Evolutionary conservation across 129 eudicot genomes (phyloP).

Genomic region (Artemisia argyi): DNA sequence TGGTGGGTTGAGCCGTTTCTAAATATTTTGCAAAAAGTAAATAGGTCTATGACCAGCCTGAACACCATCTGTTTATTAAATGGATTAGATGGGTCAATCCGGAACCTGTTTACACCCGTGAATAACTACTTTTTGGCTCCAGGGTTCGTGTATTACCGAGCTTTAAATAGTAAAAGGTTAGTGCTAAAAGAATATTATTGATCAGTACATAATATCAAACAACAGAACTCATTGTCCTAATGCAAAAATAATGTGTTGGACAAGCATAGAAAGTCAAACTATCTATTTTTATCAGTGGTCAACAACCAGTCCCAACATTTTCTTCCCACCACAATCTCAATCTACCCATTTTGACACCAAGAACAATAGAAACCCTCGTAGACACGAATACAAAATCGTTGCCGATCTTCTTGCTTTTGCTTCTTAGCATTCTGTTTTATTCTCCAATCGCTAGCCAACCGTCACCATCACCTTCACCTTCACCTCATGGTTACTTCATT

Average conservation of each 20-base stretch:
- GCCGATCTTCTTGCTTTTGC: constrained; percentile 58
- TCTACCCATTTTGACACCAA: background rate
- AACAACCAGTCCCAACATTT: background rate
- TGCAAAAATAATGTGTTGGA: background rate
- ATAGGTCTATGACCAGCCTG: no score
- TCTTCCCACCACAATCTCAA: background rate
- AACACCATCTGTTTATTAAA: no score
- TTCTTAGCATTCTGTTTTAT: constrained; percentile 44
- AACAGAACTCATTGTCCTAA: no score
- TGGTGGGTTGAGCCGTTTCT: no score
- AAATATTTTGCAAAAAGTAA: no score
- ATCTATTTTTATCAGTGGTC: constrained; percentile 18
- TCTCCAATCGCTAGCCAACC: constrained; percentile 30
- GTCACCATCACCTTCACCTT: constrained; percentile 14
- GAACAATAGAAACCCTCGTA: background rate
- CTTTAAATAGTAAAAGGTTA: no score
- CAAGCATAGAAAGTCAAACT: background rate
- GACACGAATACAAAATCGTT: constrained; percentile 25
- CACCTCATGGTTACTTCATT: constrained; percentile 53
- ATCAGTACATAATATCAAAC: no score
- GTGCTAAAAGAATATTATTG: no score
- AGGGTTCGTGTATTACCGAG: no score
- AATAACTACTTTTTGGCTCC: no score
- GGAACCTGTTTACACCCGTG: no score
- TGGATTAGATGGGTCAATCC: no score